Conservation (phyloP, 768 basidiomycete genomes). For the Goffeauzyma gilvescens region DNA sequence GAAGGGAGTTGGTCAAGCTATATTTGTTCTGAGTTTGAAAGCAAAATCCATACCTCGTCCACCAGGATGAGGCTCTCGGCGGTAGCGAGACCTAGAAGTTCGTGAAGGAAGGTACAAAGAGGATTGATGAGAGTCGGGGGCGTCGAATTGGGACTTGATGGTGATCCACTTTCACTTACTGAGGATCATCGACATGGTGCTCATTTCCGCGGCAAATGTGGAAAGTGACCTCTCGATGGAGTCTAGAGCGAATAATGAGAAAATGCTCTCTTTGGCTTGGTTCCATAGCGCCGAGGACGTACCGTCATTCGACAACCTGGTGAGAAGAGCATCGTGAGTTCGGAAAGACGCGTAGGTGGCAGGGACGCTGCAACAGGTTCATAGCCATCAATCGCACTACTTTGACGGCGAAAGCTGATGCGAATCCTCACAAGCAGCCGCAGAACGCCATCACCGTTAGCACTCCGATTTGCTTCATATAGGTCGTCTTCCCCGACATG, state of each 20-base stretch:
- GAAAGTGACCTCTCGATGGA: constrained; percentile 74
- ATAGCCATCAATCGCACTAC: not conserved
- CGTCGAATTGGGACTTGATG: too few relatives aligned
- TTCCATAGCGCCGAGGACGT: constrained; percentile 1
- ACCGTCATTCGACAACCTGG: constrained; percentile 70
- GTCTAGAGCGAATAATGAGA: constrained; percentile 36
- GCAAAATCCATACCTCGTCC: constrained; percentile 45
- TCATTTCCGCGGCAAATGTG: constrained; percentile 92
- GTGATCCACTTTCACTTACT: constrained; percentile 39
- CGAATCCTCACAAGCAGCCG: constrained; percentile 46
- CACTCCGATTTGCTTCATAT: constrained; percentile 68
- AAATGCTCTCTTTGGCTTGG: not conserved
- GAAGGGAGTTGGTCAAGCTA: not conserved
- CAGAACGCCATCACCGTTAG: constrained; percentile 71
- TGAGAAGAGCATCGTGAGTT: constrained; percentile 68
- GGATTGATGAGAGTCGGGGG: not conserved
- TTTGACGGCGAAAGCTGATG: not conserved
- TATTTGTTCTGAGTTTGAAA: not conserved
- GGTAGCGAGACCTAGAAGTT: constrained; percentile 41
- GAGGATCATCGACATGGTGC: constrained; percentile 73
- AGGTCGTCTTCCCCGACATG: constrained; percentile 88
- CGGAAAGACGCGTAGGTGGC: constrained; percentile 83
- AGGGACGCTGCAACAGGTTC: constrained; percentile 40
- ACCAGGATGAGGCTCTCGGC: constrained; percentile 56
- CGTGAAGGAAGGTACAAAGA: too few relatives aligned